A percentile compares a stretch with the other conserved stretches of the same genome.
These are phyloP conservation scores for Sporothrix brasiliensis DNA, from an alignment of 2,329 filamentous ascomycete species.

Conservation along the genomic window DNA sequence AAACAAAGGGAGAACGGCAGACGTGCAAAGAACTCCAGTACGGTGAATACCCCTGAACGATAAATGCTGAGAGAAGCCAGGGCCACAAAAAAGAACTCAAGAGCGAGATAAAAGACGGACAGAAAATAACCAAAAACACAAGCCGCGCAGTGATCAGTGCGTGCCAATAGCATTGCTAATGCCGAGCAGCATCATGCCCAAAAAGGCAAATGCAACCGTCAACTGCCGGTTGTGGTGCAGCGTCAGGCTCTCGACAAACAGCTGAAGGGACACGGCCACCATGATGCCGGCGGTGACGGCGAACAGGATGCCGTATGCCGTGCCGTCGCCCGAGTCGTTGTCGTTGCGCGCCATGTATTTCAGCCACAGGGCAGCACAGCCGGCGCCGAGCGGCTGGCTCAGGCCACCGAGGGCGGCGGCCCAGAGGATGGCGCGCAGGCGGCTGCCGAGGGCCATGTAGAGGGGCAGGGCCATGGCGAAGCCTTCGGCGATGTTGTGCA, in stretches of 20 bases:
- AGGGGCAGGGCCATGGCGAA: conserved; percentile 92
- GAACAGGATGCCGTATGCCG: conserved; percentile 80
- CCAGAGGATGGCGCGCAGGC: conserved; percentile 81
- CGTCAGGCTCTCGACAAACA: conserved; percentile 83
- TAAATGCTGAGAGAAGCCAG: neutral
- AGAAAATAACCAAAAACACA: neutral
- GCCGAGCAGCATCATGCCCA: conserved; percentile 86
- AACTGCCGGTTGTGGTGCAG: conserved; percentile 77
- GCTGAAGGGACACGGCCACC: conserved; percentile 86
- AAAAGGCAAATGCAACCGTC: conserved; percentile 78
- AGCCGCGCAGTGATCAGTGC: conserved; percentile 40
- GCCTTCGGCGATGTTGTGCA: conserved; percentile 97
- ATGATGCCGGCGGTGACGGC: conserved; percentile 91
- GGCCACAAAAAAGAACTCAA: neutral
- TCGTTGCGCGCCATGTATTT: conserved; percentile 62
- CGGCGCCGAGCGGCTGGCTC: conserved; percentile 84
- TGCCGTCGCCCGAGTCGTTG: conserved; percentile 57
- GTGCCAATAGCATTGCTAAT: conserved; percentile 80
- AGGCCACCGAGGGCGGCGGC: conserved; percentile 81
- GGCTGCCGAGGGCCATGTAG: conserved; percentile 84
- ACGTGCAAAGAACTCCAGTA: neutral
- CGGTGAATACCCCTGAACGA: neutral
- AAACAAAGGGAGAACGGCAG: neutral
- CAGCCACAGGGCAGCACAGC: conserved; percentile 83
- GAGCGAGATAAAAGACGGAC: neutral